phyloP scores from a whole-genome alignment of 805 yeast genomes.

The Candida chauliodis region DNA sequence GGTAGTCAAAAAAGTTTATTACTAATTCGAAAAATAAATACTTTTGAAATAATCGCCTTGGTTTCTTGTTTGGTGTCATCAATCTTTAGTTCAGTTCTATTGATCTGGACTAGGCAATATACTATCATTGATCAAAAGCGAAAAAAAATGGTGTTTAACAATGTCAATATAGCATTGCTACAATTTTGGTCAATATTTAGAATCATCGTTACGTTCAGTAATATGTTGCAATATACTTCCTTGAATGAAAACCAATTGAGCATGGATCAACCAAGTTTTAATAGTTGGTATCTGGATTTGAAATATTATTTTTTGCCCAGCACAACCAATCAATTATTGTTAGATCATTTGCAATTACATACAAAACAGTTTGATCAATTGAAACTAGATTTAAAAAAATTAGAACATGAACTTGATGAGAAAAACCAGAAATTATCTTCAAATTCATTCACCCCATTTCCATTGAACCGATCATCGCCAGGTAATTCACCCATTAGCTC shows the following conservation, averaged over 20 bases:
- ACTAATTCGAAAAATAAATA: constrained; percentile 11
- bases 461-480: constrained; percentile 8
- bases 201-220: constrained; percentile 7
- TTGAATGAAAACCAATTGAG: constrained; percentile 6
- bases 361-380: constrained; percentile 8
- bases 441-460: constrained; percentile 9
- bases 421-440: background rate
- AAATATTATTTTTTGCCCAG: constrained; percentile 8
- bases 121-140: constrained; percentile 24
- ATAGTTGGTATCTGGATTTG: constrained; percentile 9
- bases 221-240: constrained; percentile 9
- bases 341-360: constrained; percentile 6
- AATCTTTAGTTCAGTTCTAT: constrained; percentile 21
- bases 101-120: constrained; percentile 25
- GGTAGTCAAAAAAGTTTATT: constrained; percentile 8
- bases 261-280: background rate
- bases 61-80: constrained; percentile 24
- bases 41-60: constrained; percentile 20
- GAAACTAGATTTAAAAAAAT: constrained; percentile 6
- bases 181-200: constrained; percentile 15
- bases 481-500: constrained; percentile 1
- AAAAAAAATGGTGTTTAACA: constrained; percentile 26
- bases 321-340: constrained; percentile 7
- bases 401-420: constrained; percentile 2
- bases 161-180: constrained; percentile 34